Percentiles rank a stretch among this genome's conserved stretches.
phyloP scores from a whole-genome alignment of 2,329 filamentous ascomycete genomes.

The Basipetospora sp. region DNA sequence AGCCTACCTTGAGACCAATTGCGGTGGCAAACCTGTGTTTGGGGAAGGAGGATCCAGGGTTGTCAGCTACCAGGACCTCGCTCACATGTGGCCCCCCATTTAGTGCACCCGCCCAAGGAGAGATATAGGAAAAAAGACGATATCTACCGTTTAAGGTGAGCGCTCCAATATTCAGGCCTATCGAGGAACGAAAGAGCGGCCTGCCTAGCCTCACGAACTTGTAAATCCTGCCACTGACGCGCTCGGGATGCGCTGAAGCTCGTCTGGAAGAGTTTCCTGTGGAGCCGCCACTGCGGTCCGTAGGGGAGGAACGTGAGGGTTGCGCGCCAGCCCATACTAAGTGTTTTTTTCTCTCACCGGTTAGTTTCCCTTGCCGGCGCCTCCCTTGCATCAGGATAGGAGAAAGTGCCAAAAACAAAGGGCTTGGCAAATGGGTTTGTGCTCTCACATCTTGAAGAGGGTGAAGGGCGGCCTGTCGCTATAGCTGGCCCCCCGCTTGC shows the following conservation, averaged over 20 bases:
- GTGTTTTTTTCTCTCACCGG: no score
- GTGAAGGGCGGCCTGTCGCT: conserved; percentile 29
- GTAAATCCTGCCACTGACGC: conserved; percentile 14
- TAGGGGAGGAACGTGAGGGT: conserved; percentile 31
- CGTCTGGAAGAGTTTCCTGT: conserved; percentile 28
- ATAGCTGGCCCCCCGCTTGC: conserved; percentile 28
- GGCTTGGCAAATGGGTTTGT: not conserved
- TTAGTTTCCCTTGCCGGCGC: no score
- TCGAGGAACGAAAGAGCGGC: not conserved
- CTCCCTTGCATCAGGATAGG: no score
- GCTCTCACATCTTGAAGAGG: conserved; percentile 19
- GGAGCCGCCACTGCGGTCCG: conserved; percentile 25
- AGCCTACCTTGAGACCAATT: conserved; percentile 19
- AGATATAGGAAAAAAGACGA: not conserved
- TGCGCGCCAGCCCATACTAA: conserved; percentile 31
- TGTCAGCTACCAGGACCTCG: not conserved
- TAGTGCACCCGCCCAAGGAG: not conserved
- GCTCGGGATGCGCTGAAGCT: conserved; percentile 25
- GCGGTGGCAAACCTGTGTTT: conserved; percentile 11
- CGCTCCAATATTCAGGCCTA: not conserved
- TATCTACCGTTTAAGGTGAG: conserved; percentile 1
- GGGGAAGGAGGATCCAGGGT: conserved; percentile 14
- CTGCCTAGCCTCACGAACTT: conserved; percentile 11
- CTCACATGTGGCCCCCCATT: no score
- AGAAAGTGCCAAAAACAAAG: no score